These are phyloP conservation scores for Candida montana DNA, from an alignment of 805 yeast species.

Conservation along the genomic window DNA sequence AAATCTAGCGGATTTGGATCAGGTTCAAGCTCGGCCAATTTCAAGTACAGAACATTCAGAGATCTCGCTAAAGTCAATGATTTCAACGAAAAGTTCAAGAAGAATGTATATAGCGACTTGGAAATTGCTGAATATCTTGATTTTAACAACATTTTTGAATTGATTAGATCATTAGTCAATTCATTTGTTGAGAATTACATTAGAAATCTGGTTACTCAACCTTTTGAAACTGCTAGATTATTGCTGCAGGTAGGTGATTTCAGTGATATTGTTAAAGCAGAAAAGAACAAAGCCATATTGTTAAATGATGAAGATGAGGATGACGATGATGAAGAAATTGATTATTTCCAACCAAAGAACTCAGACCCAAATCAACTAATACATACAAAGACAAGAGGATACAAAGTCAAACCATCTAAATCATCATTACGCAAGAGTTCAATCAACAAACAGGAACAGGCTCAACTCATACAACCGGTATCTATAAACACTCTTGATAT, in stretches of 20 bases:
- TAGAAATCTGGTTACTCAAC: slow-evolving; percentile 70
- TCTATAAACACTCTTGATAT: slow-evolving; percentile 62
- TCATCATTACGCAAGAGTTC: not conserved
- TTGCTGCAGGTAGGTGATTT: slow-evolving; percentile 77
- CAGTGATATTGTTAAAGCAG: slow-evolving; percentile 18
- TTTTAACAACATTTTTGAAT: slow-evolving; percentile 48
- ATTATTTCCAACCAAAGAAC: slow-evolving; percentile 33
- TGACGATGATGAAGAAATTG: slow-evolving; percentile 39
- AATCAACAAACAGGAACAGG: not conserved
- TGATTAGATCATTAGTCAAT: slow-evolving; percentile 49
- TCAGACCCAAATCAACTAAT: slow-evolving; percentile 13
- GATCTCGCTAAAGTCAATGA: slow-evolving; percentile 19
- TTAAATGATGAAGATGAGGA: slow-evolving; percentile 31
- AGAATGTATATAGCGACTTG: slow-evolving; percentile 37
- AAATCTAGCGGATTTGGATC: slow-evolving; percentile 10
- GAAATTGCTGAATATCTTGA: slow-evolving; percentile 67
- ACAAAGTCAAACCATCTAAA: slow-evolving; percentile 4
- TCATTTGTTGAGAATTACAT: slow-evolving; percentile 66
- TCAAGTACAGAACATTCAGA: slow-evolving; percentile 13
- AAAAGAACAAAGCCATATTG: slow-evolving; percentile 11
- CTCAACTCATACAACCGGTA: slow-evolving; percentile 33
- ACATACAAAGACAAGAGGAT: slow-evolving; percentile 17
- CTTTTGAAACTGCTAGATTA: slow-evolving; percentile 78
- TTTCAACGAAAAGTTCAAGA: slow-evolving; percentile 22
- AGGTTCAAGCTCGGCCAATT: not conserved